phyloP scores from a whole-genome alignment of 2,329 filamentous ascomycete genomes.

The Aspergillus fumigatus region DNA sequence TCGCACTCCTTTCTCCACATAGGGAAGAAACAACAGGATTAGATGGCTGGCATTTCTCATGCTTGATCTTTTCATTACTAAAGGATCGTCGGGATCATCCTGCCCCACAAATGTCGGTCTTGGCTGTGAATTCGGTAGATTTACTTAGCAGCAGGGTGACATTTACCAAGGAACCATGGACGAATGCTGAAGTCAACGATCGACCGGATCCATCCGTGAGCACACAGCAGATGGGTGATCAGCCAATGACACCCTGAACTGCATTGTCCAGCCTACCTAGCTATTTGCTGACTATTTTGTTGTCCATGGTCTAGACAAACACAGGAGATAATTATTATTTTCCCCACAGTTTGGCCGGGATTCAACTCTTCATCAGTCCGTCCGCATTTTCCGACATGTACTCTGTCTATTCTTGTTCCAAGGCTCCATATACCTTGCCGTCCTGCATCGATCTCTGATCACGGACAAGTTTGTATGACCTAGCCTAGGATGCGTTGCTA shows the following conservation, averaged over 20 bases:
- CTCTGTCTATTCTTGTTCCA: neutral
- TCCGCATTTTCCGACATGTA: neutral
- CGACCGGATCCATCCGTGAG: neutral
- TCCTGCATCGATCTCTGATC: neutral
- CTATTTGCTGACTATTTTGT: neutral
- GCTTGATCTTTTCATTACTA: neutral
- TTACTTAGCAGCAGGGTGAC: neutral
- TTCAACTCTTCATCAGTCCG: neutral
- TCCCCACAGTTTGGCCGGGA: neutral
- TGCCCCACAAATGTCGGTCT: neutral
- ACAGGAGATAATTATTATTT: neutral
- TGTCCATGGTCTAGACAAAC: neutral
- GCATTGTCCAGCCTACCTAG: neutral
- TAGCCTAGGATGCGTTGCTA: neutral
- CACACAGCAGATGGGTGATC: neutral
- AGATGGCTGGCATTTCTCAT: neutral
- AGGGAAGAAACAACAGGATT: neutral
- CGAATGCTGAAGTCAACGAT: neutral
- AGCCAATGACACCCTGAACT: neutral
- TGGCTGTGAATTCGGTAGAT: neutral
- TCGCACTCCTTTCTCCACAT: neutral
- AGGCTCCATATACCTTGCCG: neutral
- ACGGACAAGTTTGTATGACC: neutral
- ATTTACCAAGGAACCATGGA: neutral
- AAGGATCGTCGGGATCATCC: neutral